Conservation (phyloP, 2,329 filamentous ascomycete genomes). For the Lecanicillium sp. region DNA sequence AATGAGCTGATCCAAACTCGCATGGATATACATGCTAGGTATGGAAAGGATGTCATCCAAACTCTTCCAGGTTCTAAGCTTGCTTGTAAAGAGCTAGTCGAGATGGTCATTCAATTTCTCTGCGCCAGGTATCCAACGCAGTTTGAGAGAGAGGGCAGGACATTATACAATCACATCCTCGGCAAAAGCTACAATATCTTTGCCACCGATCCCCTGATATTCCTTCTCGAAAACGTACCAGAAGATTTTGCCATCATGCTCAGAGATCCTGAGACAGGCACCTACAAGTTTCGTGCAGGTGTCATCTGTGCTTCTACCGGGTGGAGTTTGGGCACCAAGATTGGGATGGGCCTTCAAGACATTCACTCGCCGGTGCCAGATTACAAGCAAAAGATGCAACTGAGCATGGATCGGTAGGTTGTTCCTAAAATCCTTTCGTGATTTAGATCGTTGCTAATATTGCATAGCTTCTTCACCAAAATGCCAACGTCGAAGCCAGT, state of each 20-base stretch:
- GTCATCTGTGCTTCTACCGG: constrained; percentile 72
- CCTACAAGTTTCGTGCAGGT: constrained; percentile 68
- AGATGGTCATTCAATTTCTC: constrained; percentile 76
- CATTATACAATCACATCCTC: constrained; percentile 65
- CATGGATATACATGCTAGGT: constrained; percentile 50
- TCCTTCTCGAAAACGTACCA: constrained; percentile 69
- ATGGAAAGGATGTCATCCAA: constrained; percentile 63
- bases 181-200: constrained; percentile 52
- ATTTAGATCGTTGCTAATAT: no score
- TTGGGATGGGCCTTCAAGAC: constrained; percentile 58
- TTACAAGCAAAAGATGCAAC: constrained; percentile 81
- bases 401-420: constrained; percentile 75
- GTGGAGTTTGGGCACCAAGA: constrained; percentile 70
- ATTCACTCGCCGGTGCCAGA: constrained; percentile 73
- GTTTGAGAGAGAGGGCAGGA: constrained; percentile 52
- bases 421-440: constrained; percentile 15
- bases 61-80: constrained; percentile 67
- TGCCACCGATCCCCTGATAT: constrained; percentile 54
- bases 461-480: constrained; percentile 66
- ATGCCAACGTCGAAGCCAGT: constrained; percentile 67
- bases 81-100: constrained; percentile 79
- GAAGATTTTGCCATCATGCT: constrained; percentile 78
- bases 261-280: constrained; percentile 60
- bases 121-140: constrained; percentile 68
- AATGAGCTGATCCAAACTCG: constrained; percentile 58